Conservation (phyloP, 495 filamentous ascomycete species). For the Massariosphaeria phaeospora region DNA sequence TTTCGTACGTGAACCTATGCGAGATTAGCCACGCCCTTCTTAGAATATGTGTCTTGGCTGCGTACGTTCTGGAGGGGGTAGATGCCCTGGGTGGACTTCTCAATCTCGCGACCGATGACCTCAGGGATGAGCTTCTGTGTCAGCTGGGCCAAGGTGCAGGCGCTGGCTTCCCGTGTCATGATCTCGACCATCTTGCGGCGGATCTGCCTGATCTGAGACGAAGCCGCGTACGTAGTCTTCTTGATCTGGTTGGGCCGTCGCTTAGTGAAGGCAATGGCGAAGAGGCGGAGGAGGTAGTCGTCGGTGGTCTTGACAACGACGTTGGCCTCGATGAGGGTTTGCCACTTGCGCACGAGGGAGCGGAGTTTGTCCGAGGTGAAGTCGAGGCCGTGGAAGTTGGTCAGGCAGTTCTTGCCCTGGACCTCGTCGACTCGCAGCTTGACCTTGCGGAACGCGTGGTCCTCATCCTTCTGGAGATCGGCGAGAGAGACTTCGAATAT, state of each 20-base stretch:
- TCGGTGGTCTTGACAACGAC: conserved; percentile 99
- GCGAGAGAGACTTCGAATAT: conserved; percentile 98
- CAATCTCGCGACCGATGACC: conserved; percentile 98
- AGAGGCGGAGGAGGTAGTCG: conserved; percentile 96
- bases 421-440: conserved; percentile 98
- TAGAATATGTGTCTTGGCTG: conserved; percentile 7
- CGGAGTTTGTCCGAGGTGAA: conserved; percentile 99
- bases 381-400: conserved; percentile 99
- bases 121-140: conserved; percentile 97
- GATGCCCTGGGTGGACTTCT: conserved; percentile 98
- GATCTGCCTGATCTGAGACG: conserved; percentile 93
- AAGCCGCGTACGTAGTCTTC: conserved; percentile 97
- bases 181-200: conserved; percentile 99
- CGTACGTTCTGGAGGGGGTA: conserved; percentile 96
- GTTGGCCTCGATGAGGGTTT: conserved; percentile 98
- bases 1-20: conserved; percentile 96
- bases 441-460: conserved; percentile 98
- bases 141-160: conserved; percentile 88
- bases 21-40: conserved; percentile 34
- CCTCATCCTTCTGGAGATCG: conserved; percentile 98
- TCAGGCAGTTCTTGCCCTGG: conserved; percentile 99
- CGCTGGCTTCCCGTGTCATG: conserved; percentile 89
- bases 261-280: conserved; percentile 99
- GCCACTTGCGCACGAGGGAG: conserved; percentile 98
- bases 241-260: conserved; percentile 97